A percentile compares a stretch with the other conserved stretches of the same genome.
These are phyloP conservation scores for apple (Malus domestica) DNA, from an alignment of 306 rosid genomes.

Conservation along the genomic window DNA sequence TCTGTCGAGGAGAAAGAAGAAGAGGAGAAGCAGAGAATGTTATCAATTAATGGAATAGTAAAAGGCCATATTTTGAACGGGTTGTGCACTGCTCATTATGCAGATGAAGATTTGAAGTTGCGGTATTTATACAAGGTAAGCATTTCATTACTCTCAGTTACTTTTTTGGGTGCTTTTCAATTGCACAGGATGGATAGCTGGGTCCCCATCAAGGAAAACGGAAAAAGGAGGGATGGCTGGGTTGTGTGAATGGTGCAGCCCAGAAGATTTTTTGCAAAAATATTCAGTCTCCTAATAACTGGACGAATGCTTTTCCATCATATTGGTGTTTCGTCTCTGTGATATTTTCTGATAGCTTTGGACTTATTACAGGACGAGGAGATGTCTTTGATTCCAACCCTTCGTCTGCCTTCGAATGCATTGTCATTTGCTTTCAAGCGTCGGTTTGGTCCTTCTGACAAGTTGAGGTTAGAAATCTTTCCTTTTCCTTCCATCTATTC, in stretches of 20 bases:
- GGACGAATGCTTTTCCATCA: not conserved
- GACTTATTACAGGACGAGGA: slow-evolving; percentile 66
- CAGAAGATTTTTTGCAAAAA: not conserved
- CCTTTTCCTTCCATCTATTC: not conserved
- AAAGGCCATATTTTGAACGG: slow-evolving; percentile 58
- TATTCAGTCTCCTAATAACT: not conserved
- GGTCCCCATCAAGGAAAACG: not conserved
- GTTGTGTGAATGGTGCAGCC: not conserved
- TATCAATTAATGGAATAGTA: slow-evolving; percentile 58
- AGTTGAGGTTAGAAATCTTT: slow-evolving; percentile 56
- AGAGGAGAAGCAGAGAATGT: slow-evolving; percentile 39
- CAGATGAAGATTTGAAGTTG: slow-evolving; percentile 59
- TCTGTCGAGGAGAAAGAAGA: slow-evolving; percentile 62
- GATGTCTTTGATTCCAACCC: slow-evolving; percentile 68
- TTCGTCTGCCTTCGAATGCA: slow-evolving; percentile 79
- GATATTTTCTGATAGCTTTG: slow-evolving; percentile 3
- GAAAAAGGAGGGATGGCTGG: not conserved
- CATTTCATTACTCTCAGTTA: not conserved
- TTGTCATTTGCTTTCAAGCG: slow-evolving; percentile 85
- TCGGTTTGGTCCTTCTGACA: slow-evolving; percentile 64
- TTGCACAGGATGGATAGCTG: not conserved
- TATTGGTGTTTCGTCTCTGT: not conserved
- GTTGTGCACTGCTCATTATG: slow-evolving; percentile 56
- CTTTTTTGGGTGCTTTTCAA: not conserved
- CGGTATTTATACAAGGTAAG: slow-evolving; percentile 70